Conservation (phyloP, 441 rosid species). For the Isatis lusitanica region DNA sequence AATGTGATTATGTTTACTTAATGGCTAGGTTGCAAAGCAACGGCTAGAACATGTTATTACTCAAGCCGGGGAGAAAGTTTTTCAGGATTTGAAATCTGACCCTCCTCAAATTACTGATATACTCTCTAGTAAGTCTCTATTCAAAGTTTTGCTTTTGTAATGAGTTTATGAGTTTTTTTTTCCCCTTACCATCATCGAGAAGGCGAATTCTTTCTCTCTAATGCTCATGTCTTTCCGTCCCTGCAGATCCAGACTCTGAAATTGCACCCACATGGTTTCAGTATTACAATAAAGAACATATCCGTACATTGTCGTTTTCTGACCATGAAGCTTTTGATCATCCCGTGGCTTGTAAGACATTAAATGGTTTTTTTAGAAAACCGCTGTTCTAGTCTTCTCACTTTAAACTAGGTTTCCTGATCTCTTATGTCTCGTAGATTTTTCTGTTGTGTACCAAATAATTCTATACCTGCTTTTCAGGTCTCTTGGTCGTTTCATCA, state of each 20-base stretch:
- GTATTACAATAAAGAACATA: constrained; percentile 77
- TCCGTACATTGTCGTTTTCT: constrained; percentile 69
- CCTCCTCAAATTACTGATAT: constrained; percentile 57
- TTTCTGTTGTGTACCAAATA: constrained; percentile 17
- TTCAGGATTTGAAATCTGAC: constrained; percentile 55
- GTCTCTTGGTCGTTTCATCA: constrained; percentile 94
- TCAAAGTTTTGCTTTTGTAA: not conserved
- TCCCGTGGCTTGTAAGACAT: constrained; percentile 94
- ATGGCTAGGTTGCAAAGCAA: constrained; percentile 75
- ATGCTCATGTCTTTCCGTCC: constrained; percentile 18
- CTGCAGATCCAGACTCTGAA: constrained; percentile 78
- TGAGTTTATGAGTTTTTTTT: not conserved
- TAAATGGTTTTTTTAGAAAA: constrained; percentile 33
- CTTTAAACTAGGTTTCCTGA: constrained; percentile 1
- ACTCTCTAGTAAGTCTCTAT: constrained; percentile 57
- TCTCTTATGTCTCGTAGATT: constrained; percentile 20
- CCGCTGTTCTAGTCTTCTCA: constrained; percentile 9
- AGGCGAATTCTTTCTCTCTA: constrained; percentile 13
- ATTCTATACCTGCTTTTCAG: constrained; percentile 45
- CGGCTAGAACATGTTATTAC: constrained; percentile 72
- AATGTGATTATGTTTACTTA: constrained; percentile 25
- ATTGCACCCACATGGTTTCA: constrained; percentile 88
- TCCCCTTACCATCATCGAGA: not conserved
- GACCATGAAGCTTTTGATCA: constrained; percentile 98
- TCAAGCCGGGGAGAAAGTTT: constrained; percentile 68